A percentile compares a stretch with the other conserved stretches of the same genome.
Conservation (phyloP, 1,284 basidiomycete genomes). For the Trametes sp. region DNA sequence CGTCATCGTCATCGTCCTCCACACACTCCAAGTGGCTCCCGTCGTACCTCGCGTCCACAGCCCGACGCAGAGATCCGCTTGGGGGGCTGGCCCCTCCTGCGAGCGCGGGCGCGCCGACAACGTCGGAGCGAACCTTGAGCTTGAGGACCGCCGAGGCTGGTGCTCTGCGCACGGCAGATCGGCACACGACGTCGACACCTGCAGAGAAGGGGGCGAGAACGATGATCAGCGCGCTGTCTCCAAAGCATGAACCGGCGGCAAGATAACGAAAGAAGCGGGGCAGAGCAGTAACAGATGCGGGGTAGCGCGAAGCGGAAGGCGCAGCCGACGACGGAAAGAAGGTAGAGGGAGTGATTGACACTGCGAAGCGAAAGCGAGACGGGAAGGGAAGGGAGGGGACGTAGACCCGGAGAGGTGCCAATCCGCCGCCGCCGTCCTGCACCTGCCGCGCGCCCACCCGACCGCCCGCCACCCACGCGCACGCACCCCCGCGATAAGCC, state of each 20-base stretch:
- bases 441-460: not conserved
- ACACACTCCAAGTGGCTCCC: not conserved
- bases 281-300: not conserved
- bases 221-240: constrained; percentile 16
- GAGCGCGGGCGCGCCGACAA: not conserved
- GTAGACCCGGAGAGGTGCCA: not conserved
- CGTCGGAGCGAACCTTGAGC: not conserved
- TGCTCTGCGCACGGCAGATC: not conserved
- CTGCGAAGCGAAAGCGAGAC: not conserved
- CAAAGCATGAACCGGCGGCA: constrained; percentile 9
- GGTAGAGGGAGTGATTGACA: not conserved
- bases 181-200: constrained; percentile 1
- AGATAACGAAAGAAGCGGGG: constrained; percentile 8
- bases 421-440: not conserved
- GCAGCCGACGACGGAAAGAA: not conserved
- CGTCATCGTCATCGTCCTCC: not conserved
- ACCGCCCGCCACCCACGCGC: constrained; percentile 1
- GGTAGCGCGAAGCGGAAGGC: not conserved
- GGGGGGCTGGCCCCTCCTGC: not conserved
- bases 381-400: not conserved
- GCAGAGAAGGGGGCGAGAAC: not conserved
- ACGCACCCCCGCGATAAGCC: not conserved
- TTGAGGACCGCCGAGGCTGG: no score
- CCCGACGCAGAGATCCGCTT: no score
- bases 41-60: not conserved